Conservation (phyloP, 148 eudicot species). For the Diospyros lotus region DNA sequence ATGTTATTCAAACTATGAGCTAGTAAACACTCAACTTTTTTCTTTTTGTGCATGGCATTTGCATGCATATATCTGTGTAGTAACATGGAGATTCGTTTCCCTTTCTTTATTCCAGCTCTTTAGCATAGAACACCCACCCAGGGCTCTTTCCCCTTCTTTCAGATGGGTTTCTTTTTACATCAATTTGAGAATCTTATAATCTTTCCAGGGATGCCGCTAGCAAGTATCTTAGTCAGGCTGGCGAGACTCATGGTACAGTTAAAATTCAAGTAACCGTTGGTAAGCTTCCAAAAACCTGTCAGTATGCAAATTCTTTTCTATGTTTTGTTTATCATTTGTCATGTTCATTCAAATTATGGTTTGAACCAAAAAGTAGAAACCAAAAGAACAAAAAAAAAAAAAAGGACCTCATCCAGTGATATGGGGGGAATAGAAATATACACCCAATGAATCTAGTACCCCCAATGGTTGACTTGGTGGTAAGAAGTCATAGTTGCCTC, state of each 20-base stretch:
- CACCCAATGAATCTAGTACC: no score
- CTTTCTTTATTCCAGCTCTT: neutral
- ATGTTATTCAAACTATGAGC: no score
- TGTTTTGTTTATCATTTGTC: neutral
- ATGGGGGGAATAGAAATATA: no score
- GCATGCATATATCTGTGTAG: no score
- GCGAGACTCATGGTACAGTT: slow-evolving; percentile 86
- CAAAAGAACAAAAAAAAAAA: no score
- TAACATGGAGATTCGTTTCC: neutral
- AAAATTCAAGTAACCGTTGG: slow-evolving; percentile 72
- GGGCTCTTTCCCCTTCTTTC: neutral
- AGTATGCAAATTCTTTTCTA: neutral
- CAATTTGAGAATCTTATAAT: neutral
- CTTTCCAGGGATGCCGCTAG: slow-evolving; percentile 68
- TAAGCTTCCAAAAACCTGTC: slow-evolving; percentile 25
- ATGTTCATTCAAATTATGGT: no score
- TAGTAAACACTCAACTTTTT: neutral
- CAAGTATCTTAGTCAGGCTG: slow-evolving; percentile 63
- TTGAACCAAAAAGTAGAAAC: no score
- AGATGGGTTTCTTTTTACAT: neutral
- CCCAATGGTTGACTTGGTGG: no score
- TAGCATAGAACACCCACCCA: neutral
- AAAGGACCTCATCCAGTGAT: no score
- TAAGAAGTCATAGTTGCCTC: no score
- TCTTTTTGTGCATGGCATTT: neutral